Base-by-base conservation (phyloP, 495 filamentous ascomycete genomes). In the Cenococcum geophilum region DNA sequence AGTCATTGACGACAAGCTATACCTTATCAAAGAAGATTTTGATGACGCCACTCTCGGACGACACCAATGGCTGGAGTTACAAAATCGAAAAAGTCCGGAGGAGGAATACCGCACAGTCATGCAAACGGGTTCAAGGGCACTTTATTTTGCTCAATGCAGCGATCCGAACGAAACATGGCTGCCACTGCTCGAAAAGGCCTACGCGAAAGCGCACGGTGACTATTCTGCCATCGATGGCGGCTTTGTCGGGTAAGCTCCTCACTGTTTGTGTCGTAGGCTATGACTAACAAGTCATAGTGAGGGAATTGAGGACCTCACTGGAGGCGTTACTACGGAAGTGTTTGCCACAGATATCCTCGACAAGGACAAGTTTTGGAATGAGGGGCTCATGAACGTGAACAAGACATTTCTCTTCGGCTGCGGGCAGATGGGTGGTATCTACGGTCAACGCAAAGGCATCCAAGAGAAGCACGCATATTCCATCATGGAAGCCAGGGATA, bases 91-190 rank as follows among this genome's bases (percentile, higher is more conserved):
- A 34, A 83, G 89, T 58, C 82, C 85, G 0, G 89, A 93, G 70
- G 88, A 91, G 66, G 86, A 88, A 59, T 92, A 92, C 57, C 82
- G 86, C 36, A 82, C 81, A 56, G 81, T 80, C 1, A 89, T 86
- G 72, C 91, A 95, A 71, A 86, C 82, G 4, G 86, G 86, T 6
- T 91, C 87, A 5, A 79, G 84, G 21, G 88, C 91, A 0, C 71
- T 97, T 5, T 91, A 89, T 65, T 96, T 95, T 75, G 89, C 90
- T 0, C 88, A 91, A 66, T 96, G 91, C 72, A 81, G 83, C 64
- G 83, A 91, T 68, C 79, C 83, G 23, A 92, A 95, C 68, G 92
- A 97, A 76, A 97, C 91, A 0, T 97, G 92, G 92, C 77, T 97
- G 25, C 92, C 92, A 0, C 75, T 97, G 50, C 81, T 97, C 3